A percentile compares a stretch with the other conserved stretches of the same genome.
phyloP scores from a whole-genome alignment of 139 green algal species.

The Coelastrella sp. region DNA sequence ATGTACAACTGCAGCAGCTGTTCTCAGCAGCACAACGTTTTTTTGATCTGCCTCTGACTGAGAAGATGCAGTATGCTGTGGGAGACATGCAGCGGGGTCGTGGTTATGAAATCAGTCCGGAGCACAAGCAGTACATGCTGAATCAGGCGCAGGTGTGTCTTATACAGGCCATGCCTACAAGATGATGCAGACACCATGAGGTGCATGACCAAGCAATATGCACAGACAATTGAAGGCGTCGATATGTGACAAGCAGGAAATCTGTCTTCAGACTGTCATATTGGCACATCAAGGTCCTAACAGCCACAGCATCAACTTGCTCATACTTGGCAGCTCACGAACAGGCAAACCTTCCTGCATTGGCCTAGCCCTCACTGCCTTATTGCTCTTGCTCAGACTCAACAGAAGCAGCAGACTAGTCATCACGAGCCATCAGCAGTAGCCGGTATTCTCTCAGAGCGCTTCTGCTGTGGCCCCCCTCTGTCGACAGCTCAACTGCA shows the following conservation, averaged over 20 bases:
- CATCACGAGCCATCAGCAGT: constrained; percentile 33
- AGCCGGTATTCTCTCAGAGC: constrained; percentile 53
- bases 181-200: neutral
- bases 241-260: too few relatives aligned
- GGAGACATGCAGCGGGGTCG: constrained; percentile 43
- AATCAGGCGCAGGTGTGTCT: neutral
- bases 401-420: constrained; percentile 23
- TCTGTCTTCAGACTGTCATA: too few relatives aligned
- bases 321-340: too few relatives aligned
- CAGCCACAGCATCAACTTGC: too few relatives aligned
- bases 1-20: constrained; percentile 25
- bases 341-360: too few relatives aligned
- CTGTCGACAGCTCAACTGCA: neutral
- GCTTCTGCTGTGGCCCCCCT: constrained; percentile 49
- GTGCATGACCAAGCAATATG: too few relatives aligned
- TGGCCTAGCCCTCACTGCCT: too few relatives aligned
- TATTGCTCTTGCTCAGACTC: too few relatives aligned
- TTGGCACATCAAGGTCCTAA: too few relatives aligned
- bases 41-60: constrained; percentile 42
- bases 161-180: neutral
- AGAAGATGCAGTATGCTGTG: constrained; percentile 40
- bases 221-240: too few relatives aligned
- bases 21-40: constrained; percentile 32
- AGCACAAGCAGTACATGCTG: constrained; percentile 45
- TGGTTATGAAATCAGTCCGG: constrained; percentile 53